Percentiles rank a stretch among this genome's conserved stretches.
Conservation (phyloP, 305 asterid species). For the Fraxinus nigra region DNA sequence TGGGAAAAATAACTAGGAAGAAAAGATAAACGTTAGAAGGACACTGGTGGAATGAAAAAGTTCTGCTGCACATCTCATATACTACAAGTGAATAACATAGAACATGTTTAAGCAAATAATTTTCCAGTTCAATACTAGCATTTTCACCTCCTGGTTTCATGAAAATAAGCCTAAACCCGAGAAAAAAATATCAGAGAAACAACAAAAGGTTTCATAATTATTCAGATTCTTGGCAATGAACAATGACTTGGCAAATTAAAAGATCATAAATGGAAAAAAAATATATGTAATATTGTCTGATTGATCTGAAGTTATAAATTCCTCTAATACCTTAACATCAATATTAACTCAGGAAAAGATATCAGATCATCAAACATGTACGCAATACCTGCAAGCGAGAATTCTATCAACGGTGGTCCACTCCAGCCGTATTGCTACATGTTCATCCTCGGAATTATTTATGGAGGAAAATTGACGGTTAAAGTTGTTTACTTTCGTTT, state of each 20-base stretch:
- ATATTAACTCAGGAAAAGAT: conserved; percentile 10
- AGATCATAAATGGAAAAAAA: not conserved
- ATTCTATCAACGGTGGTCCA: conserved; percentile 96
- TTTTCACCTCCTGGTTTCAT: conserved; percentile 12
- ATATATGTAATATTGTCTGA: not conserved
- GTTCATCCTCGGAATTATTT: conserved; percentile 71
- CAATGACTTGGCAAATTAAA: not conserved
- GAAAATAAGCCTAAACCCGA: not conserved
- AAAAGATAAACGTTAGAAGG: not conserved
- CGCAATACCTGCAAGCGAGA: conserved; percentile 73
- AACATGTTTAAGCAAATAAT: conserved; percentile 13
- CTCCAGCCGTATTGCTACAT: conserved; percentile 80
- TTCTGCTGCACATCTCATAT: conserved; percentile 2
- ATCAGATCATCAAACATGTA: conserved; percentile 14
- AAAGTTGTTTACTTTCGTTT: conserved; percentile 82
- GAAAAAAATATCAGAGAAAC: not conserved
- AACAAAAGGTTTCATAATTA: not conserved
- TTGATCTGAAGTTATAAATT: not conserved
- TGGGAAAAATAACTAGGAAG: not conserved
- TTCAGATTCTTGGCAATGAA: not conserved
- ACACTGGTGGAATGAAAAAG: not conserved
- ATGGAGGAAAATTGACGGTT: conserved; percentile 70
- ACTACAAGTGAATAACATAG: not conserved
- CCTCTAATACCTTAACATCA: conserved; percentile 1
- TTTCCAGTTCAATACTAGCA: conserved; percentile 3